Conservation (phyloP, 805 yeast species). For the Diddensiella transvaalensis region DNA sequence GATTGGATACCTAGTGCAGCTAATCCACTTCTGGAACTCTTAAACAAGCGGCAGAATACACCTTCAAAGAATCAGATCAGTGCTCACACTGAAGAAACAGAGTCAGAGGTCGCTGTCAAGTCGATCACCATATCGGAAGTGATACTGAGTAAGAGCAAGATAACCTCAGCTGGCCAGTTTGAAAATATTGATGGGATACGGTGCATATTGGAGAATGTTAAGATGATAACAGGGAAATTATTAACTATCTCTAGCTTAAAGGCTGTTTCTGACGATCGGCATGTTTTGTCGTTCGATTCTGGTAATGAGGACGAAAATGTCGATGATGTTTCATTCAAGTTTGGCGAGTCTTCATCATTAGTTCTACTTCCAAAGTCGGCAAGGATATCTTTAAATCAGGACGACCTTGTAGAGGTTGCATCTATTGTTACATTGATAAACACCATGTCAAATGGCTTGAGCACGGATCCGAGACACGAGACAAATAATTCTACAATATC, state of each 20-base stretch:
- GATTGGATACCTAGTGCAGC: conserved; percentile 1
- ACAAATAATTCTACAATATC: not conserved
- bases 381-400: not conserved
- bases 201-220: not conserved
- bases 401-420: not conserved
- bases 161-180: not conserved
- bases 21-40: not conserved
- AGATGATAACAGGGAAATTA: not conserved
- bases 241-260: not conserved
- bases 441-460: not conserved
- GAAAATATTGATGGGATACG: not conserved
- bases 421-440: not conserved
- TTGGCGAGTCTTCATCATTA: not conserved
- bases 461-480: not conserved
- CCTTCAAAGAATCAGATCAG: not conserved
- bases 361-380: conserved; percentile 13
- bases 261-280: not conserved
- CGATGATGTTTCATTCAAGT: conserved; percentile 11
- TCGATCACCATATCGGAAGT: not conserved
- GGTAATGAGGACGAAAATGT: conserved; percentile 3
- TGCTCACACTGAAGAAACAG: too few relatives aligned
- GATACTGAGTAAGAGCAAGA: not conserved
- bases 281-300: not conserved
- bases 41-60: too few relatives aligned
- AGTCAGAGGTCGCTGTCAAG: not conserved